phyloP scores from a whole-genome alignment of 1,139 yeast species.

The Debaryomyces fabryi region DNA sequence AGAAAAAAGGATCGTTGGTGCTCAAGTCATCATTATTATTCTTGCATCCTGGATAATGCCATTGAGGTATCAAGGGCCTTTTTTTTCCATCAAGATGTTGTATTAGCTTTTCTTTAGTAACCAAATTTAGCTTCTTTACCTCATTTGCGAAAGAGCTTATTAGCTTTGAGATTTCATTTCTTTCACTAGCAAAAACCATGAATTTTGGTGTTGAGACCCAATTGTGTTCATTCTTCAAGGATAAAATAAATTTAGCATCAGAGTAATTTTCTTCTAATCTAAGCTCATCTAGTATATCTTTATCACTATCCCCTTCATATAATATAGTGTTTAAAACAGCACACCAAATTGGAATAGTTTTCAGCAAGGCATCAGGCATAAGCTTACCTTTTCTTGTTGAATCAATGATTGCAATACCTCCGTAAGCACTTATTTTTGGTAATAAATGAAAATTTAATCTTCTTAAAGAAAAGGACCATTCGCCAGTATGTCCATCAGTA shows the following conservation, averaged over 20 bases:
- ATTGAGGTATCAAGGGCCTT: constrained; percentile 64
- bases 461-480: constrained; percentile 77
- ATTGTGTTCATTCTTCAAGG: constrained; percentile 16
- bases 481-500: constrained; percentile 84
- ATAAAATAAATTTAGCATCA: constrained; percentile 16
- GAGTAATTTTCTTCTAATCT: constrained; percentile 19
- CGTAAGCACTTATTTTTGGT: constrained; percentile 39
- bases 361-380: constrained; percentile 85
- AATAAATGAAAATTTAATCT: constrained; percentile 74
- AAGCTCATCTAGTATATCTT: constrained; percentile 13
- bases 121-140: constrained; percentile 41
- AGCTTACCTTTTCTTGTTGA: constrained; percentile 83
- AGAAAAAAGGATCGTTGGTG: constrained; percentile 1
- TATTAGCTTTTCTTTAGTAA: constrained; percentile 34
- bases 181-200: constrained; percentile 62
- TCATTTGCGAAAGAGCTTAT: constrained; percentile 55
- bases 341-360: constrained; percentile 91
- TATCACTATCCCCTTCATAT: constrained; percentile 31
- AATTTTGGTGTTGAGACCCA: constrained; percentile 54
- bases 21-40: background rate
- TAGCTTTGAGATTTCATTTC: constrained; percentile 48
- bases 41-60: constrained; percentile 63
- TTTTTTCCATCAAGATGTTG: constrained; percentile 30
- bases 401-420: constrained; percentile 70
- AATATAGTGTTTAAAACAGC: constrained; percentile 67